Evolutionary conservation across 2,329 filamentous ascomycete species (phyloP).

Genomic region (Verticillium klebahnii): DNA sequence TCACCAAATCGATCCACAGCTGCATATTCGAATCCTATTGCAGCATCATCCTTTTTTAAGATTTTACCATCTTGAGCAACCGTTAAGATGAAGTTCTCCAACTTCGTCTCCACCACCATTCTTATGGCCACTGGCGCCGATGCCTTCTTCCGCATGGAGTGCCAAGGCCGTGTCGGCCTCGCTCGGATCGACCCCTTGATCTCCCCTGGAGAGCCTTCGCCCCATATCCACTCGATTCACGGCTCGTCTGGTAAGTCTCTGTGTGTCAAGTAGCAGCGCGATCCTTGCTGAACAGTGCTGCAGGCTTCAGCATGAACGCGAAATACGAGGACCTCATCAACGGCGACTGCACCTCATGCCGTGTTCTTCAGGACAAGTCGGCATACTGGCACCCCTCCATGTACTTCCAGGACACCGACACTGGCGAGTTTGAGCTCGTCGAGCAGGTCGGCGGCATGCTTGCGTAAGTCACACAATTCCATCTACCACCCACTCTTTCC

Average conservation of each 20-base stretch:
- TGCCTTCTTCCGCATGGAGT: conserved; percentile 91
- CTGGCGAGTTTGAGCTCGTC: conserved; percentile 65
- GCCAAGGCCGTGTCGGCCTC: conserved; percentile 63
- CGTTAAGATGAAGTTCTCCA: not conserved
- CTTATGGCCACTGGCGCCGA: conserved; percentile 28
- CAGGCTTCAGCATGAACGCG: conserved; percentile 62
- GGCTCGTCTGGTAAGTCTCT: conserved; percentile 66
- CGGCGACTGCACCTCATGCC: conserved; percentile 75
- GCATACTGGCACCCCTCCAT: conserved; percentile 79
- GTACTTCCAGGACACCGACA: conserved; percentile 66
- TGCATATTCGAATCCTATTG: not conserved
- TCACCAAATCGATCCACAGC: not conserved
- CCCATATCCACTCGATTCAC: conserved; percentile 71
- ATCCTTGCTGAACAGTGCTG: not conserved
- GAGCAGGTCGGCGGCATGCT: conserved; percentile 77
- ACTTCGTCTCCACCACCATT: not conserved
- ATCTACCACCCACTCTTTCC: not conserved
- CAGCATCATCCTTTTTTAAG: not conserved
- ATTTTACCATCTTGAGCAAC: not conserved
- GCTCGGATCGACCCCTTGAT: conserved; percentile 76
- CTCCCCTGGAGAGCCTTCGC: conserved; percentile 50
- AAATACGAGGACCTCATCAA: conserved; percentile 51
- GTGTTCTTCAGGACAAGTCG: conserved; percentile 77
- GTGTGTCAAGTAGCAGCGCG: not conserved
- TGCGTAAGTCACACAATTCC: conserved; percentile 53